Percentiles rank a stretch among this genome's conserved stretches.
phyloP scores from a whole-genome alignment of 345 rosid genomes.

The Populus deltoides region DNA sequence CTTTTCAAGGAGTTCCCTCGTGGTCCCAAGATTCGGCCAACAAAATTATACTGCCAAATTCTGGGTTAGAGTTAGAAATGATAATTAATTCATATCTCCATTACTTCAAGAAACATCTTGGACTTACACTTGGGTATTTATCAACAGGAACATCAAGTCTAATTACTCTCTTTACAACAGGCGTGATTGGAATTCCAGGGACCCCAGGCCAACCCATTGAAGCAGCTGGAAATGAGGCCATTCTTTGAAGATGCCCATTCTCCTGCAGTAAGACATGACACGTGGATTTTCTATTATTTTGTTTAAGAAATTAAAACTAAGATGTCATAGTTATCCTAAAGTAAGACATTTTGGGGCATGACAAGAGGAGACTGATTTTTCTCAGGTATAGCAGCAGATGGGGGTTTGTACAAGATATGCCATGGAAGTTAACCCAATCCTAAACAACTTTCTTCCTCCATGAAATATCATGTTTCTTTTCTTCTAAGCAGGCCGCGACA shows the following conservation, averaged over 20 bases:
- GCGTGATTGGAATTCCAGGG: conserved; percentile 57
- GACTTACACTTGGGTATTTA: conserved; percentile 82
- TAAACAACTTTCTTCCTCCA: not conserved
- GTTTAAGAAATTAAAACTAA: not conserved
- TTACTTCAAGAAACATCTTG: not conserved
- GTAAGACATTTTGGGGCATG: not conserved
- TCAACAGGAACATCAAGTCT: conserved; percentile 95
- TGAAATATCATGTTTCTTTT: not conserved
- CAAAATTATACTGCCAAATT: conserved; percentile 75
- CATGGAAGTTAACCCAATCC: not conserved
- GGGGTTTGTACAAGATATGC: not conserved
- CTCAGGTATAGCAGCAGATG: not conserved
- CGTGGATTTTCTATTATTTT: not conserved
- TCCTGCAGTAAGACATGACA: conserved; percentile 49
- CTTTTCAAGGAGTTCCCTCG: conserved; percentile 95
- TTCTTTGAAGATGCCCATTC: conserved; percentile 69
- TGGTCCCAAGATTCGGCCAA: conserved; percentile 94
- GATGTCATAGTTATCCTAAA: not conserved
- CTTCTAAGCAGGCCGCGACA: not conserved
- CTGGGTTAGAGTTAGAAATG: conserved; percentile 22
- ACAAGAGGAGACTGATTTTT: not conserved
- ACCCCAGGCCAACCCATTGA: conserved; percentile 75
- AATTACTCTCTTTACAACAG: conserved; percentile 65
- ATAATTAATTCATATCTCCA: not conserved
- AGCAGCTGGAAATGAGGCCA: conserved; percentile 58